Conservation (phyloP, 2,329 filamentous ascomycete genomes). For the Alternaria gaisen region DNA sequence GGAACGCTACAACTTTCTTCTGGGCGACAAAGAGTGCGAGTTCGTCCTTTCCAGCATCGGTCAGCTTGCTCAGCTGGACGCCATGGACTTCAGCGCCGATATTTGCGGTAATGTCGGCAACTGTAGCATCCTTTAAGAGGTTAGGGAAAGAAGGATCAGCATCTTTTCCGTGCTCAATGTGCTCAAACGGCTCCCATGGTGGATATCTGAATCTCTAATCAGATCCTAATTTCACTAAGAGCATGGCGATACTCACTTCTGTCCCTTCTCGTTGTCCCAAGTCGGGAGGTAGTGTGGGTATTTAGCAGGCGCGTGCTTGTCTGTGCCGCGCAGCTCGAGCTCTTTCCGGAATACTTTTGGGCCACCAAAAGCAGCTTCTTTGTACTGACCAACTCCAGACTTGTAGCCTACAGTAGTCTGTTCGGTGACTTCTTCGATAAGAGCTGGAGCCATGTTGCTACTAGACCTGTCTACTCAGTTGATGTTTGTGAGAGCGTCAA, state of each 20-base stretch:
- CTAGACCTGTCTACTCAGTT: background rate
- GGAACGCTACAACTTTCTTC: slow-evolving; percentile 79
- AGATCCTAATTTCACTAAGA: background rate
- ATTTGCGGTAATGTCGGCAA: slow-evolving; percentile 72
- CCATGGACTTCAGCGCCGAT: slow-evolving; percentile 78
- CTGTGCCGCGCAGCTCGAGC: slow-evolving; percentile 62
- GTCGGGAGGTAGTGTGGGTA: slow-evolving; percentile 79
- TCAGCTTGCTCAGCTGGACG: slow-evolving; percentile 75
- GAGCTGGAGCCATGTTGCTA: slow-evolving; percentile 54
- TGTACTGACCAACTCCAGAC: slow-evolving; percentile 47
- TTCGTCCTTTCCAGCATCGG: slow-evolving; percentile 75
- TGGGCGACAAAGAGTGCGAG: slow-evolving; percentile 78
- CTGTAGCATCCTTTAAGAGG: slow-evolving; percentile 65
- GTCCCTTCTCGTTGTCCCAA: slow-evolving; percentile 67
- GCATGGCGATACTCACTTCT: slow-evolving; percentile 1
- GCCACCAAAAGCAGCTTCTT: slow-evolving; percentile 56
- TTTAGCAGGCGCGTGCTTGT: slow-evolving; percentile 63
- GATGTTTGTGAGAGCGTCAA: background rate
- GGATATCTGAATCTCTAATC: slow-evolving; percentile 59
- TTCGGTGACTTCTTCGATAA: slow-evolving; percentile 49
- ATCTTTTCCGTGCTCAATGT: slow-evolving; percentile 78
- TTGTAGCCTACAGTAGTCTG: slow-evolving; percentile 39
- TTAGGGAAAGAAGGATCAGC: slow-evolving; percentile 75
- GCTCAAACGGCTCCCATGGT: slow-evolving; percentile 73
- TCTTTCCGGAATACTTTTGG: slow-evolving; percentile 58